phyloP scores from a whole-genome alignment of 164 flowering plant species.

The Chimonanthus salicifolius region DNA sequence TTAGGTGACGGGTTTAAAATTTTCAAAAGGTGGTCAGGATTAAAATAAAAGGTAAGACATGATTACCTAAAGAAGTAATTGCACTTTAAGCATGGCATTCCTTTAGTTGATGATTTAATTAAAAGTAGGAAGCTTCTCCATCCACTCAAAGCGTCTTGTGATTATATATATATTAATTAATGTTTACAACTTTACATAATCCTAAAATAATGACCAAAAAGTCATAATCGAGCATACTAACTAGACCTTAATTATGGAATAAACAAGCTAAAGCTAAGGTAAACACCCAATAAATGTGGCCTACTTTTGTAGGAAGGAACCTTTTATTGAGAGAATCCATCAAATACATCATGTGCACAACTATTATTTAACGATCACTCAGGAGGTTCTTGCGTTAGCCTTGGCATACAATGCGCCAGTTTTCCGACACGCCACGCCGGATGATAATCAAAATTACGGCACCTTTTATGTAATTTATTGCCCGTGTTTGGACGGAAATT shows the following conservation, averaged over 20 bases:
- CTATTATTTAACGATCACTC: not conserved
- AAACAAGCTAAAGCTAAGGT: not conserved
- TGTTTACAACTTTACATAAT: not conserved
- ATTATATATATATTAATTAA: not conserved
- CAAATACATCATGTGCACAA: constrained; percentile 1
- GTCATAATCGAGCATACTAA: not conserved
- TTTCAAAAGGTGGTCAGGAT: too few species aligned
- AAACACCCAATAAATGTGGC: not conserved
- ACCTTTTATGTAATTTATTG: too few species aligned
- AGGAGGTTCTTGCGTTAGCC: too few species aligned
- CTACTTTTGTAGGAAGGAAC: not conserved
- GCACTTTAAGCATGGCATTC: not conserved
- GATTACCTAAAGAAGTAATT: not conserved
- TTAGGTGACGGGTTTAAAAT: too few species aligned
- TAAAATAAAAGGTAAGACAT: too few species aligned
- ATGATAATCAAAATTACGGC: too few species aligned
- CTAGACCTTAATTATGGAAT: constrained; percentile 1
- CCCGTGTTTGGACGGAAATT: too few species aligned
- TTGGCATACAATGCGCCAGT: too few species aligned
- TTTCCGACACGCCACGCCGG: too few species aligned
- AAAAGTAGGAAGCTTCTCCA: not conserved
- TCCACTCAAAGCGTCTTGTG: not conserved
- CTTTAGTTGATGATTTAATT: not conserved
- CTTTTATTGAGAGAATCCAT: not conserved
- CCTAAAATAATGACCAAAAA: constrained; percentile 1